Evolutionary conservation across 2,329 filamentous ascomycete genomes (phyloP), one percentile per base, ranked within the genome.

Genomic region (Diaporthe sp.): DNA sequence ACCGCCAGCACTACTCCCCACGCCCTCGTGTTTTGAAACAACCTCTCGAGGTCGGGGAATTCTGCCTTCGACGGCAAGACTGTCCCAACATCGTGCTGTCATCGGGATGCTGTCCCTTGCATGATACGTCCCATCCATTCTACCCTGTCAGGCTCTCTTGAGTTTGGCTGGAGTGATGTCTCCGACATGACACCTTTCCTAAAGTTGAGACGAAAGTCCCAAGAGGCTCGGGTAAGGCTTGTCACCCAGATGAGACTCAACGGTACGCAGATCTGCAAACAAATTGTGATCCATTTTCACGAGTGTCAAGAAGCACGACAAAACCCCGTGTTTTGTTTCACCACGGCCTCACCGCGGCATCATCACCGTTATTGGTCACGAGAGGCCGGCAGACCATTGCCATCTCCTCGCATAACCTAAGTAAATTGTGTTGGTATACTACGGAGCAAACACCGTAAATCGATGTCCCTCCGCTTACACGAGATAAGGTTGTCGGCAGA

Each of bases 211-310:
- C 39, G 65, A 70, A 68, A 39, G 15, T 42, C 47, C 47, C 65
- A 55, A 55, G 65, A 70, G 65, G 47, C 37, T 70, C 31, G 65
- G 65, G n/a, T 28, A 70, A 70, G 65, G 65, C 65, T 60, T 71
- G 68, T 47, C 68, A 49, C 34, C 42, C 34, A 73, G 60, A 58
- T 68, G 72, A 73, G 51, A 73, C 71, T 53, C 60, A 44, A 51
- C 53, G 63, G 49, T 28, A 57, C n/a, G 34, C 61, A 71, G 57
- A 42, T 67, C 71, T 51, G 74, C 61, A 55, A 49, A 71, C 37
- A 60, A 57, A 47, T 22, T 22, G 49, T 39, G 37, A 53, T n/a
- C n/a, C 34, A 13, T 42, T 53, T 22, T 55, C 65, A 70, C 65
- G 34, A 68, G 47, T 55, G 34, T 70, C 49, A 70, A 55, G 65